Conservation (phyloP, 2,329 filamentous ascomycete species). For the Apiospora koreana region DNA sequence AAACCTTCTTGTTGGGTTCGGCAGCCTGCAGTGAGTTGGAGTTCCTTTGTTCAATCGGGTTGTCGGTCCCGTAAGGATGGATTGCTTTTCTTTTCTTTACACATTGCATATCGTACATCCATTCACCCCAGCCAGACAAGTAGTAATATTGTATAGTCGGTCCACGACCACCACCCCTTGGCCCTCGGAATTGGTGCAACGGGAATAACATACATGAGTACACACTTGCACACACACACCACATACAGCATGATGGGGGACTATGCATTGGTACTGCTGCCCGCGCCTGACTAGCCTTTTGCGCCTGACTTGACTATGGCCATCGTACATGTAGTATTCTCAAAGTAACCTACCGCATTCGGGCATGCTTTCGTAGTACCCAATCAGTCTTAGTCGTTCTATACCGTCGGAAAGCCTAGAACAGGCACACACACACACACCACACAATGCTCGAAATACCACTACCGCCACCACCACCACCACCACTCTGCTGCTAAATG, state of each 20-base stretch:
- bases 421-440: neutral
- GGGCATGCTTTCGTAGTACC: slow-evolving; percentile 1
- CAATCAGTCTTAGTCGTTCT: neutral
- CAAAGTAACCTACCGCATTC: neutral
- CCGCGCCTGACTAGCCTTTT: neutral
- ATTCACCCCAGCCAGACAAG: neutral
- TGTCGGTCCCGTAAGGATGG: neutral
- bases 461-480: neutral
- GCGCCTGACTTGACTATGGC: neutral
- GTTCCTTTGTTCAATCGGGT: slow-evolving; percentile 3
- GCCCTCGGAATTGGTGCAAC: neutral
- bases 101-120: neutral
- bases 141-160: neutral
- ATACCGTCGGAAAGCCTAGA: neutral
- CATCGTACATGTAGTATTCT: neutral
- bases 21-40: slow-evolving; percentile 7
- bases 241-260: neutral
- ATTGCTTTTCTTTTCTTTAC: neutral
- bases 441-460: neutral
- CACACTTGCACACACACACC: neutral
- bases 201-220: neutral
- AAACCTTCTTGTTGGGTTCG: slow-evolving; percentile 9
- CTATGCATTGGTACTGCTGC: neutral
- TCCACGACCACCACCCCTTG: neutral
- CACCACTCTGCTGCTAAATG: neutral